Evolutionary conservation across 768 basidiomycete genomes (phyloP).

Genomic region (Tylopilus subfusipes): DNA sequence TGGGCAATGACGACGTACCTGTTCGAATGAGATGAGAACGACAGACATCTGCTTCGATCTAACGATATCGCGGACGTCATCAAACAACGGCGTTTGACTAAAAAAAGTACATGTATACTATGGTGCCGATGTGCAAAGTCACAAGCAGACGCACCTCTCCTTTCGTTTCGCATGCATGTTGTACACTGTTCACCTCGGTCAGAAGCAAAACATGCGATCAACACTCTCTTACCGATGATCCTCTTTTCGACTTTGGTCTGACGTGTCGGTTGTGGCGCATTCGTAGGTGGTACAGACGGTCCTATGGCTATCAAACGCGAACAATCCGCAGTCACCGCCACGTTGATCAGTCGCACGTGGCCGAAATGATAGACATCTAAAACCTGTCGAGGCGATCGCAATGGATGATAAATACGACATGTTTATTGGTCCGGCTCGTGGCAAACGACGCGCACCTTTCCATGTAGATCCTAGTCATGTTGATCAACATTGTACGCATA

Average conservation of each 20-base stretch:
- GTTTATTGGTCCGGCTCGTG: no score
- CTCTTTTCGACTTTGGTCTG: slow-evolving; percentile 50
- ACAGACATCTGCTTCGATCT: slow-evolving; percentile 42
- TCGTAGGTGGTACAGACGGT: slow-evolving; percentile 38
- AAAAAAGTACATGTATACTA: not conserved
- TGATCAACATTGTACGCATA: not conserved
- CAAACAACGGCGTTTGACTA: slow-evolving; percentile 50
- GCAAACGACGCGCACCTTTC: slow-evolving; percentile 28
- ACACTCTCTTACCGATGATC: slow-evolving; percentile 40
- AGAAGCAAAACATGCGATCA: not conserved
- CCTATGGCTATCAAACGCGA: slow-evolving; percentile 46
- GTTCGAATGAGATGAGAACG: slow-evolving; percentile 38
- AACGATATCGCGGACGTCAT: slow-evolving; percentile 51
- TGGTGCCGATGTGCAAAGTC: not conserved
- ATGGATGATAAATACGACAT: not conserved
- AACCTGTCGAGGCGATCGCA: slow-evolving; percentile 23
- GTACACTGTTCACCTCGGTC: slow-evolving; percentile 36
- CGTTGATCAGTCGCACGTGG: slow-evolving; percentile 45
- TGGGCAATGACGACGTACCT: slow-evolving; percentile 8
- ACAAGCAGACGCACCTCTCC: slow-evolving; percentile 38
- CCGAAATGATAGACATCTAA: slow-evolving; percentile 41
- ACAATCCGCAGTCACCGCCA: slow-evolving; percentile 45
- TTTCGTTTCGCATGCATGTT: slow-evolving; percentile 43
- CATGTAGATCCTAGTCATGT: slow-evolving; percentile 37
- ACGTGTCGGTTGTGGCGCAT: slow-evolving; percentile 43